A percentile compares a stretch with the other conserved stretches of the same genome.
These are phyloP conservation scores for Microcos paniculata DNA, from an alignment of 345 rosid genomes.

Conservation along the genomic window DNA sequence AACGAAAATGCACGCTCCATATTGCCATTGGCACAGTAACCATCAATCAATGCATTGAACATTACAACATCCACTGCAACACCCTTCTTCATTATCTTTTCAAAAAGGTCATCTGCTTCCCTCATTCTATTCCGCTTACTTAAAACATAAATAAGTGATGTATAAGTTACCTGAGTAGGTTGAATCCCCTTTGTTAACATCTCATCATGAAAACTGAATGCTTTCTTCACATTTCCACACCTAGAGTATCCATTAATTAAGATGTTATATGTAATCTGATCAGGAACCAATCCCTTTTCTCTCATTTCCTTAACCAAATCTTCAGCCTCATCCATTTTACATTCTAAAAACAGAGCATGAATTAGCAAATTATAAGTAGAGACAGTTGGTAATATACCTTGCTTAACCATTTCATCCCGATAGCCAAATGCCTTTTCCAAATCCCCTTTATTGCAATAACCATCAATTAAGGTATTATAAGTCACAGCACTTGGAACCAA, in stretches of 20 bases:
- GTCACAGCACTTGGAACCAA: constrained; percentile 73
- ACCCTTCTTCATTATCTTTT: constrained; percentile 44
- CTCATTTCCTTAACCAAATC: constrained; percentile 61
- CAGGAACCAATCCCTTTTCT: constrained; percentile 54
- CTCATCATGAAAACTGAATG: constrained; percentile 62
- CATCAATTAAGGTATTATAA: constrained; percentile 80
- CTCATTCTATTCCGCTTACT: constrained; percentile 58
- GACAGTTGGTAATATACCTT: constrained; percentile 61
- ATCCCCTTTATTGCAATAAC: constrained; percentile 63
- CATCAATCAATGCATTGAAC: constrained; percentile 76
- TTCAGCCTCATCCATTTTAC: constrained; percentile 59
- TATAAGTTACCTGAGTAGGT: constrained; percentile 71
- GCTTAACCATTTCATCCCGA: constrained; percentile 74
- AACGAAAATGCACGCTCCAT: constrained; percentile 62
- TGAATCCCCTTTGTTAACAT: constrained; percentile 62
- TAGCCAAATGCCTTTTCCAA: constrained; percentile 61
- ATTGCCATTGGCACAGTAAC: constrained; percentile 71
- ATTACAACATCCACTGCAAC: constrained; percentile 63
- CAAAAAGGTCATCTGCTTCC: constrained; percentile 78
- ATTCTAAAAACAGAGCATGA: constrained; percentile 79
- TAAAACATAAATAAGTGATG: constrained; percentile 72
- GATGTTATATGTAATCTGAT: constrained; percentile 77
- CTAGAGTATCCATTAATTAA: constrained; percentile 81
- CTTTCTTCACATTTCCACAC: constrained; percentile 66
- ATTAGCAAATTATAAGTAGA: constrained; percentile 80